Conservation (phyloP, 1,284 basidiomycete genomes). For the Cryptococcus maquisensis region DNA sequence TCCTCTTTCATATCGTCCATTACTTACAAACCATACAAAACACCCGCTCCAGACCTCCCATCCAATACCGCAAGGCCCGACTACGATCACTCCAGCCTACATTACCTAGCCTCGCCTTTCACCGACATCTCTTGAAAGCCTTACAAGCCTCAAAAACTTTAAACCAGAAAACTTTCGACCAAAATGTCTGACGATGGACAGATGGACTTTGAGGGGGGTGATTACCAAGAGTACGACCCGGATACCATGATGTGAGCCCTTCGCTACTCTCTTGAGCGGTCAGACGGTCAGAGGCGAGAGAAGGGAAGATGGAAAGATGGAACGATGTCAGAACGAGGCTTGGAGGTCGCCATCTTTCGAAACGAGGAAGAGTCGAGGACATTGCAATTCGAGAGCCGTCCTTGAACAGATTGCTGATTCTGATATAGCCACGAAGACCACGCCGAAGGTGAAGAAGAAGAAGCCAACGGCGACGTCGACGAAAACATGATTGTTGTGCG, state of each 20-base stretch:
- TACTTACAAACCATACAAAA: no score
- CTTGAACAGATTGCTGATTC: background rate
- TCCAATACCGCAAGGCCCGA: no score
- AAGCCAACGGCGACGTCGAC: slow-evolving; percentile 22
- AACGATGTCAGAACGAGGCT: background rate
- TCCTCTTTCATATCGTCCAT: no score
- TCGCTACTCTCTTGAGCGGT: background rate
- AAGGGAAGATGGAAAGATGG: background rate
- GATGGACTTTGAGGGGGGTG: slow-evolving; percentile 24
- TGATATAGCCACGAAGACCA: slow-evolving; percentile 24
- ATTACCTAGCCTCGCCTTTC: background rate
- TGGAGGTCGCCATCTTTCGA: no score
- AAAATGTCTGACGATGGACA: slow-evolving; percentile 36
- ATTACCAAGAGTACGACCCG: slow-evolving; percentile 26
- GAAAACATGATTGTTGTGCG: slow-evolving; percentile 31
- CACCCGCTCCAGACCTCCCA: no score
- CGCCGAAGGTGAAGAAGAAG: slow-evolving; percentile 24
- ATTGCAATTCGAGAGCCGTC: background rate
- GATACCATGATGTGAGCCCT: background rate
- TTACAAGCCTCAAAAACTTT: background rate
- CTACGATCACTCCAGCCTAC: background rate
- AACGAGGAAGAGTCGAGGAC: background rate
- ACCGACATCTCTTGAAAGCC: background rate
- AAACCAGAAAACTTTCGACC: background rate
- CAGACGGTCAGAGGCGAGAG: background rate